A percentile compares a stretch with the other conserved stretches of the same genome.
Conservation (phyloP, 2,329 filamentous ascomycete genomes). For the Colletotrichum camelliae region DNA sequence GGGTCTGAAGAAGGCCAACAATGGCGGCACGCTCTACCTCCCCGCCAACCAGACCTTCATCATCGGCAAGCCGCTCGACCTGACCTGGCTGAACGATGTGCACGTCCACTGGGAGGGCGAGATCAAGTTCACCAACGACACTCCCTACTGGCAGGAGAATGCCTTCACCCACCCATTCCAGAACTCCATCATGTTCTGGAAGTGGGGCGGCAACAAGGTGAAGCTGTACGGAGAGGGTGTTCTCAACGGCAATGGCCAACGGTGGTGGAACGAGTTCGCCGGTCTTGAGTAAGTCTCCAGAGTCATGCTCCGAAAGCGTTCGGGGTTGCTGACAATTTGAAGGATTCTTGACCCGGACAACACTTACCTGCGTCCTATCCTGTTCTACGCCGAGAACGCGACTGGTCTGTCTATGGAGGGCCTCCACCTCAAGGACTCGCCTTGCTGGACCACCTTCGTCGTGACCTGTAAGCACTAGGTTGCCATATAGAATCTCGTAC, state of each 20-base stretch:
- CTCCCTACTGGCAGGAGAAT: conserved; percentile 69
- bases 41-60: conserved; percentile 58
- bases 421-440: conserved; percentile 64
- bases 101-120: conserved; percentile 54
- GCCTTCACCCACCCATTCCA: conserved; percentile 68
- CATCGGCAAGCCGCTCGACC: conserved; percentile 66
- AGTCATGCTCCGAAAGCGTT: neutral
- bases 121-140: conserved; percentile 64
- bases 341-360: conserved; percentile 55
- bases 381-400: conserved; percentile 66
- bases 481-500: neutral
- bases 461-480: conserved; percentile 50
- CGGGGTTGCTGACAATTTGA: neutral
- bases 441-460: conserved; percentile 67
- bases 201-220: conserved; percentile 69
- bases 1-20: conserved; percentile 49
- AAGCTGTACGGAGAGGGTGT: conserved; percentile 63
- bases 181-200: conserved; percentile 71
- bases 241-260: conserved; percentile 64
- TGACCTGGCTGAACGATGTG: conserved; percentile 65
- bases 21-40: conserved; percentile 65
- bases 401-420: conserved; percentile 62
- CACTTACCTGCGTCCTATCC: conserved; percentile 60
- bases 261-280: conserved; percentile 69
- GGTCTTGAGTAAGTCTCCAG: conserved; percentile 18